Conservation (phyloP, 257 asterid species). For the Plantago elongata region DNA sequence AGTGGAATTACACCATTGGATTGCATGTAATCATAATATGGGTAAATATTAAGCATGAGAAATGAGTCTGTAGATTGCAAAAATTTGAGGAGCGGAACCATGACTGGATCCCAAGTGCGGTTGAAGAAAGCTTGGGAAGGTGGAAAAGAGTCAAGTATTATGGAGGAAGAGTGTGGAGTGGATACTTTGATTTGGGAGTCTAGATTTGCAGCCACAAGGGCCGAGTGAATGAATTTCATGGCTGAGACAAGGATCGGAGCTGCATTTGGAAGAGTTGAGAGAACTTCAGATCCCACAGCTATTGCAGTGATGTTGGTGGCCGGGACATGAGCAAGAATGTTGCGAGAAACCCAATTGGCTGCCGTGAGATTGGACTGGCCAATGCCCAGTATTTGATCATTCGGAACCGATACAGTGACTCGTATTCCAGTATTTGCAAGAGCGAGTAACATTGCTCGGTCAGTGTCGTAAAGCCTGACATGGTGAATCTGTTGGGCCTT, state of each 20-base stretch:
- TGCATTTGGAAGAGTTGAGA: constrained; percentile 67
- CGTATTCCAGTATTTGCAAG: constrained; percentile 75
- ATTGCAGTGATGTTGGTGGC: constrained; percentile 81
- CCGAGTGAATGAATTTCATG: constrained; percentile 68
- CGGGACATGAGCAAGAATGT: constrained; percentile 63
- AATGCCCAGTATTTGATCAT: constrained; percentile 72
- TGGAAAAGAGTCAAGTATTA: constrained; percentile 87
- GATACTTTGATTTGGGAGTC: constrained; percentile 73
- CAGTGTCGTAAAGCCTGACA: constrained; percentile 64
- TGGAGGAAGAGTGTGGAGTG: constrained; percentile 66
- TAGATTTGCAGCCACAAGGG: constrained; percentile 76
- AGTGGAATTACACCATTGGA: constrained; percentile 67
- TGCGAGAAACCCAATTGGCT: constrained; percentile 82
- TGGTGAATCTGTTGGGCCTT: constrained; percentile 77
- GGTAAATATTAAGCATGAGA: constrained; percentile 81
- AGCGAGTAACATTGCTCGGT: constrained; percentile 64
- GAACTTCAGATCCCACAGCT: constrained; percentile 82
- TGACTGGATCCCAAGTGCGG: constrained; percentile 66
- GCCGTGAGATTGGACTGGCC: constrained; percentile 90
- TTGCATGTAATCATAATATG: constrained; percentile 67
- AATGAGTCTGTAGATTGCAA: constrained; percentile 61
- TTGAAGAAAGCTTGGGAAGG: constrained; percentile 95
- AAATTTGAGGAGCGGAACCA: constrained; percentile 72
- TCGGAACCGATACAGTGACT: constrained; percentile 73
- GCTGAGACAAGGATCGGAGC: constrained; percentile 76